Evolutionary conservation across 352 stramenopile species (phyloP).

Genomic region (Pythium pyrilobum): DNA sequence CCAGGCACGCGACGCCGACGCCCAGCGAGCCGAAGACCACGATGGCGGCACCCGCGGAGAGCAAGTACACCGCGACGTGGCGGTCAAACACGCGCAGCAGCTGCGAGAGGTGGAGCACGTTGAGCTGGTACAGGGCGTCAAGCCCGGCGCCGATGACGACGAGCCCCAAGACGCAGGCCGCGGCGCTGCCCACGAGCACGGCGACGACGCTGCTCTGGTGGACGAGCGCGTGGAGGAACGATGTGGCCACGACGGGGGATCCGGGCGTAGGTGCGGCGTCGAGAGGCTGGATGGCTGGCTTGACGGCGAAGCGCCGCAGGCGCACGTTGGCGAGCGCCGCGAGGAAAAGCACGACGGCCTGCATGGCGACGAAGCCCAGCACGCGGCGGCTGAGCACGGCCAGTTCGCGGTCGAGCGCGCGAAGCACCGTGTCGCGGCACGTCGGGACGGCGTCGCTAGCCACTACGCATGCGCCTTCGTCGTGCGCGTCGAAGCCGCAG

Average conservation of each 20-base stretch:
- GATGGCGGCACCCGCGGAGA: constrained; percentile 32
- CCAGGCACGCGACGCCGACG: constrained; percentile 23
- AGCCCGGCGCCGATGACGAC: constrained; percentile 41
- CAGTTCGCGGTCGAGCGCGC: constrained; percentile 12
- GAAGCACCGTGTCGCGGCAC: constrained; percentile 8
- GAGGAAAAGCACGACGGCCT: constrained; percentile 1
- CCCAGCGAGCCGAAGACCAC: constrained; percentile 30
- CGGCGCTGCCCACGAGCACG: constrained; percentile 20
- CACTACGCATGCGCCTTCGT: constrained; percentile 14
- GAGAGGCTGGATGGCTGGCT: neutral
- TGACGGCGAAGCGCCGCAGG: constrained; percentile 1
- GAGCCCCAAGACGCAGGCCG: constrained; percentile 28
- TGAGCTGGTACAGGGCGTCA: constrained; percentile 58
- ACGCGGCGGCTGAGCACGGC: neutral
- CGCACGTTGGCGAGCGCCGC: neutral
- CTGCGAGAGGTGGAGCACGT: constrained; percentile 61
- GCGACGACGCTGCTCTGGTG: constrained; percentile 7
- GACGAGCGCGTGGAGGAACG: constrained; percentile 12
- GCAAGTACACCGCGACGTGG: constrained; percentile 43
- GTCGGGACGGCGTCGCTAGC: neutral
- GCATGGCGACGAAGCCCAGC: neutral
- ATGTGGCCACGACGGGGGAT: neutral
- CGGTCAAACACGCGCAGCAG: constrained; percentile 50
- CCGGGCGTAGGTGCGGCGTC: neutral
- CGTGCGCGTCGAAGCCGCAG: constrained; percentile 20